Conservation (phyloP, 208 protist genomes). For the Acanthamoeba lenticulata region DNA sequence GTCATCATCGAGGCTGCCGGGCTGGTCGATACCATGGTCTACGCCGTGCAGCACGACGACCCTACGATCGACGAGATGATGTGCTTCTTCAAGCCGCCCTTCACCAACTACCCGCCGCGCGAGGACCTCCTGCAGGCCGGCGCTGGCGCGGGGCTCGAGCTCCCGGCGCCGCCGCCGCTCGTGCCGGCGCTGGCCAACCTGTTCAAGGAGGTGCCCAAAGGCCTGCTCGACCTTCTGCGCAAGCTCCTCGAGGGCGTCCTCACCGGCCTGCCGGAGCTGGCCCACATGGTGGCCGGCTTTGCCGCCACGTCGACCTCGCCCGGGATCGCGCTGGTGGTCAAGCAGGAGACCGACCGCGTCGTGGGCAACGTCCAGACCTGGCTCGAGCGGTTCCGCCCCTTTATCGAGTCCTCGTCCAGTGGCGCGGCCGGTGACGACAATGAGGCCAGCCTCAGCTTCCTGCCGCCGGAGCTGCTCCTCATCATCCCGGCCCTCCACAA, state of each 20-base stretch:
- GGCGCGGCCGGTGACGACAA: background rate
- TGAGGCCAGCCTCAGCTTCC: background rate
- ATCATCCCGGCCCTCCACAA: background rate
- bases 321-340: background rate
- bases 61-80: constrained; percentile 83
- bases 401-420: constrained; percentile 4
- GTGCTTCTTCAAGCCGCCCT: constrained; percentile 77
- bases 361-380: background rate
- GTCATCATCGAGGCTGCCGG: constrained; percentile 72
- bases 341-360: constrained; percentile 6
- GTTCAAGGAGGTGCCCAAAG: constrained; percentile 27
- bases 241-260: constrained; percentile 19
- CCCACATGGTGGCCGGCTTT: background rate
- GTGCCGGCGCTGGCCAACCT: background rate
- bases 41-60: constrained; percentile 79
- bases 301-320: background rate
- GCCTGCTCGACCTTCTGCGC: background rate
- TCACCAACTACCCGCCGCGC: background rate
- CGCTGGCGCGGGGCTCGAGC: background rate
- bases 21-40: constrained; percentile 76
- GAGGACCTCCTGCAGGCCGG: background rate
- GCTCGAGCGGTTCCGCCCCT: background rate
- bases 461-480: constrained; percentile 54
- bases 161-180: background rate
- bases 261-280: constrained; percentile 30